These are phyloP conservation scores for Dipteronia dyeriana DNA, from an alignment of 345 rosid species.

Conservation along the genomic window DNA sequence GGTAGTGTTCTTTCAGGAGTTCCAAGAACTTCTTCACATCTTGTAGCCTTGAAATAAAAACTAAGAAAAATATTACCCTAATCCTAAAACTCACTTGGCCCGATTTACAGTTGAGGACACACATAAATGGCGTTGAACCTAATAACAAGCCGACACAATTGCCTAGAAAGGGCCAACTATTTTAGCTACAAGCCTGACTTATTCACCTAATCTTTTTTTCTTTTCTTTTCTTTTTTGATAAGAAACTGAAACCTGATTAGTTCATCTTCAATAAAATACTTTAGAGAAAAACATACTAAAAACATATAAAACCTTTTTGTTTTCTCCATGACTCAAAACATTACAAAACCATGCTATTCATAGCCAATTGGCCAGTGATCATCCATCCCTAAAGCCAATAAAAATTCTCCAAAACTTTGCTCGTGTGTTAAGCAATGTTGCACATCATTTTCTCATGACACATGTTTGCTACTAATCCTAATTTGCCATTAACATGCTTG, in stretches of 20 bases:
- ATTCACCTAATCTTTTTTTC: background rate
- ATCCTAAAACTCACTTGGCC: background rate
- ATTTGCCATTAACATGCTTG: background rate
- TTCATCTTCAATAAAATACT: background rate
- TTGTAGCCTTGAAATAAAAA: background rate
- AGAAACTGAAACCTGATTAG: background rate
- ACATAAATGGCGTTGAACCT: background rate
- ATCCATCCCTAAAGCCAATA: background rate
- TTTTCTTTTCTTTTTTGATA: background rate
- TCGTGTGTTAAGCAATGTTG: too few relatives aligned
- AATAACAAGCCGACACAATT: background rate
- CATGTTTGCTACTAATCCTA: background rate
- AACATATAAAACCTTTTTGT: background rate
- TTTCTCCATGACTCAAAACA: background rate
- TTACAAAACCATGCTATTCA: background rate
- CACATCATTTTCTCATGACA: too few relatives aligned
- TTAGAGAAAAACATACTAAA: background rate
- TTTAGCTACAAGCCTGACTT: background rate
- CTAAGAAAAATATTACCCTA: background rate
- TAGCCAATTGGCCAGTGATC: background rate
- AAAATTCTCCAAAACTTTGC: background rate
- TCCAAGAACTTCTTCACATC: background rate
- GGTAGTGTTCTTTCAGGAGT: background rate
- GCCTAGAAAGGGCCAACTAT: background rate
- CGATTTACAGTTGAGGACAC: background rate